Evolutionary conservation across 306 rosid species (phyloP).

Genomic region (Trifolium pratense): DNA sequence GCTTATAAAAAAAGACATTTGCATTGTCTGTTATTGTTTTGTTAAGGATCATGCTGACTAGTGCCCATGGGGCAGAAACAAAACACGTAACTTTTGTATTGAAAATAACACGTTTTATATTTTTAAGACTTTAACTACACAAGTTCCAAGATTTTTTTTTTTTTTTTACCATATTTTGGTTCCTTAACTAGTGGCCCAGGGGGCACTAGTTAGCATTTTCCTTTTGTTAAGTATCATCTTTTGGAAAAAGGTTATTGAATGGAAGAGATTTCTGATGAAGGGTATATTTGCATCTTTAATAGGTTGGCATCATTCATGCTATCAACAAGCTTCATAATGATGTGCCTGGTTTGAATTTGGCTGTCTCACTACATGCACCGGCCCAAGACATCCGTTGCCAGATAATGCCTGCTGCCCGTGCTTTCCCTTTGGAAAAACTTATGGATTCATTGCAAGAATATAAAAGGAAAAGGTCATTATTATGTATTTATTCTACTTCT

Average conservation of each 20-base stretch:
- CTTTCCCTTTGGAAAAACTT: constrained; percentile 87
- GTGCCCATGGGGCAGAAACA: too few relatives aligned
- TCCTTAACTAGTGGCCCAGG: too few relatives aligned
- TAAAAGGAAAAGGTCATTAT: constrained; percentile 68
- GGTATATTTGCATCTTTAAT: constrained; percentile 37
- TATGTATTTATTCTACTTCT: constrained; percentile 4
- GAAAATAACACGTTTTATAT: too few relatives aligned
- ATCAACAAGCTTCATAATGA: constrained; percentile 88
- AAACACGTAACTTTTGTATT: too few relatives aligned
- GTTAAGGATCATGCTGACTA: neutral
- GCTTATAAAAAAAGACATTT: neutral
- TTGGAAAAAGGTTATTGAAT: constrained; percentile 23
- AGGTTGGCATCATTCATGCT: constrained; percentile 94
- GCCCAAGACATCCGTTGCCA: constrained; percentile 91
- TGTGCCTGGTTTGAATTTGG: constrained; percentile 93
- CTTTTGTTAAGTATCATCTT: neutral
- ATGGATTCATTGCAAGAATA: constrained; percentile 83
- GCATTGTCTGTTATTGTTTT: constrained; percentile 12
- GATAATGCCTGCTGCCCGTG: constrained; percentile 99
- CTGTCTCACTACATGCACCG: constrained; percentile 96
- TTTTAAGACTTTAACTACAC: too few relatives aligned
- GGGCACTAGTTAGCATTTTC: too few relatives aligned
- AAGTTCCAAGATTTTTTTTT: too few relatives aligned
- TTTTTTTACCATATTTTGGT: neutral
- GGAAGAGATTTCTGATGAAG: constrained; percentile 33